phyloP scores from a whole-genome alignment of 768 basidiomycete genomes.

The Lentinula sp. region DNA sequence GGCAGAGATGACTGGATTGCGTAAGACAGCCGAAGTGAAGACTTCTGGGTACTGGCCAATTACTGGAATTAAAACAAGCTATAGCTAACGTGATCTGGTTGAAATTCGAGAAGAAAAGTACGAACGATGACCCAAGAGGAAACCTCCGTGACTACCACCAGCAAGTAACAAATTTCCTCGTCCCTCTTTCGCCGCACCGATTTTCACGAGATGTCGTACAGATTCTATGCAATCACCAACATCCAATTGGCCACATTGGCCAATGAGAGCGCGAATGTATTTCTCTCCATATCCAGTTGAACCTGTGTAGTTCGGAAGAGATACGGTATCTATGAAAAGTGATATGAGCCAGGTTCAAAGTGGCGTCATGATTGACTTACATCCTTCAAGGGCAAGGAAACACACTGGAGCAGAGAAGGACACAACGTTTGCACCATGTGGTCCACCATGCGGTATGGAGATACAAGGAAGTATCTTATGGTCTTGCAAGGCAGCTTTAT shows the following conservation, averaged over 20 bases:
- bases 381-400: conserved; percentile 53
- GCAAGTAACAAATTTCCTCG: conserved; percentile 46
- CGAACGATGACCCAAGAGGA: conserved; percentile 53
- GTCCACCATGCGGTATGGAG: conserved; percentile 57
- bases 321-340: conserved; percentile 42
- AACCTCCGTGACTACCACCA: conserved; percentile 73
- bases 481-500: conserved; percentile 13
- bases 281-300: conserved; percentile 60
- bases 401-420: conserved; percentile 37
- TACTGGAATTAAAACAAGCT: conserved; percentile 28
- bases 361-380: conserved; percentile 28
- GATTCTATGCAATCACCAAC: conserved; percentile 59
- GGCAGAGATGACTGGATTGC: conserved; percentile 64
- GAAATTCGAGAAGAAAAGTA: conserved; percentile 5
- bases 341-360: background rate
- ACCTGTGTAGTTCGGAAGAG: conserved; percentile 62
- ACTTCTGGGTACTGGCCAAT: conserved; percentile 56
- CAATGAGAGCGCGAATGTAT: conserved; percentile 48
- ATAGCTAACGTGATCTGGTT: background rate
- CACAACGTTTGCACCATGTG: conserved; percentile 43
- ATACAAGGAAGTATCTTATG: conserved; percentile 36
- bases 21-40: conserved; percentile 56
- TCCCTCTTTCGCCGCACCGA: conserved; percentile 42
- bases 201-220: conserved; percentile 39
- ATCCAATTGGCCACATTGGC: conserved; percentile 58